Conservation (phyloP, 106 monocot genomes). For the Acorus calamus region DNA sequence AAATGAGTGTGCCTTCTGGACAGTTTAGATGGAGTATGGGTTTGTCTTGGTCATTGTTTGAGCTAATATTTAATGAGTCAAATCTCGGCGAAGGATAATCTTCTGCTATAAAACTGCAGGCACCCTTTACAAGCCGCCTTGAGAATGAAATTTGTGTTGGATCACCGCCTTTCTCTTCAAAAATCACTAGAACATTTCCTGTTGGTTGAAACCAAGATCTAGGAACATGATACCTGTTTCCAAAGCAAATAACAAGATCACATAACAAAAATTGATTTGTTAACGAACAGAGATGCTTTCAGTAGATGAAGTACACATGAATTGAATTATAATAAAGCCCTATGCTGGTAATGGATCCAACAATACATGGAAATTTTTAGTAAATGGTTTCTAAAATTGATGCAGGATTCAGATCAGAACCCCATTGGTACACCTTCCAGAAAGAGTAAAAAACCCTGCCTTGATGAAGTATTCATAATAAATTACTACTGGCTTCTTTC, state of each 20-base stretch:
- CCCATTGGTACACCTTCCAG: too few species aligned
- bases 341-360: too few species aligned
- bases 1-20: slow-evolving; percentile 39
- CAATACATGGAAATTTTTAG: too few species aligned
- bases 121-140: slow-evolving; percentile 37
- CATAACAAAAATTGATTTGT: too few species aligned
- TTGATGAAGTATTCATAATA: too few species aligned
- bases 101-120: slow-evolving; percentile 56
- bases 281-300: too few species aligned
- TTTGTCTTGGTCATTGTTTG: slow-evolving; percentile 9
- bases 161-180: slow-evolving; percentile 97
- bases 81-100: slow-evolving; percentile 44
- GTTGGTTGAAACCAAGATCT: slow-evolving; percentile 84
- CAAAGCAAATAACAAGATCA: slow-evolving; percentile 1
- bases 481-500: too few species aligned
- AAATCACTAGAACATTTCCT: slow-evolving; percentile 64
- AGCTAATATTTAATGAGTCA: slow-evolving; percentile 24
- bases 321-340: too few species aligned
- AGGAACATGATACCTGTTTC: slow-evolving; percentile 93
- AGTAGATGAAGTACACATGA: too few species aligned
- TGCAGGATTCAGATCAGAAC: too few species aligned
- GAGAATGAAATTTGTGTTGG: slow-evolving; percentile 69
- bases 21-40: slow-evolving; percentile 40
- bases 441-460: too few species aligned
- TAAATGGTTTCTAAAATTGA: too few species aligned